These are phyloP conservation scores for Penicillium ucsense DNA, from an alignment of 495 filamentous ascomycete species.

Conservation along the genomic window DNA sequence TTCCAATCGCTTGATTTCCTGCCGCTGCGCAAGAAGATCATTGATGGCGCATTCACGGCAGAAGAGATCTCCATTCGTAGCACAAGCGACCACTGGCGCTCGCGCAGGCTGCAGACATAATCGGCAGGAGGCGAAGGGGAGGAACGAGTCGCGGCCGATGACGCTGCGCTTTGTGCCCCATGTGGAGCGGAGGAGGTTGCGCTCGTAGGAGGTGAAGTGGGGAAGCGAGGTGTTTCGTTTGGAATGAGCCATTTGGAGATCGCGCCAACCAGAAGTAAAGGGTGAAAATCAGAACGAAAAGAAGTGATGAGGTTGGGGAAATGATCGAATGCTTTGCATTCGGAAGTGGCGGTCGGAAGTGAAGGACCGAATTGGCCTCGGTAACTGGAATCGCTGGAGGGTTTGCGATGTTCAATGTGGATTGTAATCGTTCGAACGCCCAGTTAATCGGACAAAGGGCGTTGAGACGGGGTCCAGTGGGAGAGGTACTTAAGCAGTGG, in stretches of 20 bases:
- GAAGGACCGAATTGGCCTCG: too few relatives aligned
- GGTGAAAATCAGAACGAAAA: too few relatives aligned
- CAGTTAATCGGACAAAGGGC: too few relatives aligned
- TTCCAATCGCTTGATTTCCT: constrained; percentile 83
- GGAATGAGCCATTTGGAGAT: constrained; percentile 34
- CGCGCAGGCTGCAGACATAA: constrained; percentile 80
- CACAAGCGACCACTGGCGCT: constrained; percentile 70
- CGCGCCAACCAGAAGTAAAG: too few relatives aligned
- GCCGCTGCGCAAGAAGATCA: constrained; percentile 82
- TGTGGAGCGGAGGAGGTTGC: constrained; percentile 61
- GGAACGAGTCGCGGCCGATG: constrained; percentile 84
- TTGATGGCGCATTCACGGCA: constrained; percentile 89
- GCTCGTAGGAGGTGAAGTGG: constrained; percentile 92
- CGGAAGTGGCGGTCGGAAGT: too few relatives aligned
- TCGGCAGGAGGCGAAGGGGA: constrained; percentile 83
- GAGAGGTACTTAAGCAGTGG: too few relatives aligned
- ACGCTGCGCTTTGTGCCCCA: constrained; percentile 82
- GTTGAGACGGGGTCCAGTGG: too few relatives aligned
- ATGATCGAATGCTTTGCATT: too few relatives aligned
- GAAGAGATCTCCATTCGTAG: constrained; percentile 81
- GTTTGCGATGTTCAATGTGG: too few relatives aligned
- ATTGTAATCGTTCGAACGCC: too few relatives aligned
- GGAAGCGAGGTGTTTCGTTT: constrained; percentile 96
- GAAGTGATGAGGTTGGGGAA: too few relatives aligned
- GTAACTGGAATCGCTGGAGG: too few relatives aligned